Percentiles rank a stretch among this genome's conserved stretches.
phyloP scores from a whole-genome alignment of 257 asterid genomes.

The Ajuga chamaepitys region DNA sequence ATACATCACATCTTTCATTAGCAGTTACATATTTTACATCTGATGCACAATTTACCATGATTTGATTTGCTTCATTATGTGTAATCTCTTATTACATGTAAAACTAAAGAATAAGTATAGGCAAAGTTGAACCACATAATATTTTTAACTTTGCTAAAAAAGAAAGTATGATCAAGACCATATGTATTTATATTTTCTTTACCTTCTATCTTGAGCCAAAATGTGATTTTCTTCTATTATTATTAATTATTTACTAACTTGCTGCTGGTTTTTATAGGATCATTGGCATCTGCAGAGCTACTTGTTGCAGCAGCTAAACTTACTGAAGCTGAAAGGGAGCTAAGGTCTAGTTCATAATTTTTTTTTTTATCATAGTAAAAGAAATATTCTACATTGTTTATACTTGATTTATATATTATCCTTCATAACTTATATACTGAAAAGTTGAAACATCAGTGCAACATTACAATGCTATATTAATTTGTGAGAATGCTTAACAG shows the following conservation, averaged over 20 bases:
- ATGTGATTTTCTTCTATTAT: neutral
- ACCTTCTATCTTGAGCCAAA: neutral
- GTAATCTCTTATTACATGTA: neutral
- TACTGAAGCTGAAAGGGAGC: constrained; percentile 89
- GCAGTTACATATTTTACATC: neutral
- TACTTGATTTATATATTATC: neutral
- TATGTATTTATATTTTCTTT: neutral
- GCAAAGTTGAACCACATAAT: neutral
- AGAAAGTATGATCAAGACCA: neutral
- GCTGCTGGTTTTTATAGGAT: constrained; percentile 42
- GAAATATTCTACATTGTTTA: neutral
- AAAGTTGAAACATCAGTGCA: neutral
- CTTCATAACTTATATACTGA: neutral
- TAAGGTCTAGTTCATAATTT: constrained; percentile 39
- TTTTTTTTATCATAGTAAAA: neutral
- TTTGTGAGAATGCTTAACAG: constrained; percentile 31
- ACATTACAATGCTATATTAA: constrained; percentile 6
- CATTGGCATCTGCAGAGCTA: constrained; percentile 94
- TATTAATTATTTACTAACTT: constrained; percentile 6
- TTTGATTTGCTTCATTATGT: neutral
- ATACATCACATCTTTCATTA: neutral
- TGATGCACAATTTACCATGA: neutral
- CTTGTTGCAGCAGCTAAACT: constrained; percentile 97
- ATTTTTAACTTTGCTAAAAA: neutral
- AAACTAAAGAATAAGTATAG: neutral